phyloP scores from a whole-genome alignment of 768 basidiomycete genomes.

The Vishniacozyma victoriae region DNA sequence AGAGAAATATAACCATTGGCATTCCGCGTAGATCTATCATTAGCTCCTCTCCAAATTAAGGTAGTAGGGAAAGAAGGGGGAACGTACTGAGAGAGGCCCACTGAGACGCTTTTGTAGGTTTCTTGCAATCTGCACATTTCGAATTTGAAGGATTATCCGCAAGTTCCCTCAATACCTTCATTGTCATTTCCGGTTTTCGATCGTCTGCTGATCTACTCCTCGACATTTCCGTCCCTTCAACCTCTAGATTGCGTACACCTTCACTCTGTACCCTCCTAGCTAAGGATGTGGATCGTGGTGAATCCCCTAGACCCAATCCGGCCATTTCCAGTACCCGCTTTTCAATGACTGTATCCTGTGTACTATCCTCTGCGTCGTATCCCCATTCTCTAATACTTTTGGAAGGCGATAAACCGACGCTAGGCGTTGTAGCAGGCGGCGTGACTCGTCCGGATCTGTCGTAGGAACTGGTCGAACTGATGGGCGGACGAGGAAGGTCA shows the following conservation, averaged over 20 bases:
- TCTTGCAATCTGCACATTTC: constrained; percentile 45
- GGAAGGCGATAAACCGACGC: no score
- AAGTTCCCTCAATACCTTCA: constrained; percentile 32
- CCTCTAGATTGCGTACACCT: neutral
- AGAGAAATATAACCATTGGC: constrained; percentile 44
- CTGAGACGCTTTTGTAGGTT: constrained; percentile 34
- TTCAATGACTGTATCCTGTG: constrained; percentile 49
- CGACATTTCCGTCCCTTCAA: neutral
- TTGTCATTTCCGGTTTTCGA: constrained; percentile 3
- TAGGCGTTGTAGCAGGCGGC: no score
- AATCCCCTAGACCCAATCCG: constrained; percentile 57
- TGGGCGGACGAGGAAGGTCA: no score
- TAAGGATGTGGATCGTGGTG: neutral
- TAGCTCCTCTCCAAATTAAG: neutral
- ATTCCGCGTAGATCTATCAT: constrained; percentile 26
- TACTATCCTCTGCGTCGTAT: neutral
- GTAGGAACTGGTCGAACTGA: no score
- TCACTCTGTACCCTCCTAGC: neutral
- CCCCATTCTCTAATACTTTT: neutral
- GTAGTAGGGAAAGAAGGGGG: neutral
- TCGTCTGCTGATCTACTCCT: constrained; percentile 15
- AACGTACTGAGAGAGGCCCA: constrained; percentile 44
- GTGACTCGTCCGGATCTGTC: no score
- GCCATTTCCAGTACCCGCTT: constrained; percentile 78
- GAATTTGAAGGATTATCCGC: constrained; percentile 31